Percentiles rank a stretch among this genome's conserved stretches.
Evolutionary conservation across 176 grass and related monocot species (phyloP).

Genomic region (Guadua angustifolia): DNA sequence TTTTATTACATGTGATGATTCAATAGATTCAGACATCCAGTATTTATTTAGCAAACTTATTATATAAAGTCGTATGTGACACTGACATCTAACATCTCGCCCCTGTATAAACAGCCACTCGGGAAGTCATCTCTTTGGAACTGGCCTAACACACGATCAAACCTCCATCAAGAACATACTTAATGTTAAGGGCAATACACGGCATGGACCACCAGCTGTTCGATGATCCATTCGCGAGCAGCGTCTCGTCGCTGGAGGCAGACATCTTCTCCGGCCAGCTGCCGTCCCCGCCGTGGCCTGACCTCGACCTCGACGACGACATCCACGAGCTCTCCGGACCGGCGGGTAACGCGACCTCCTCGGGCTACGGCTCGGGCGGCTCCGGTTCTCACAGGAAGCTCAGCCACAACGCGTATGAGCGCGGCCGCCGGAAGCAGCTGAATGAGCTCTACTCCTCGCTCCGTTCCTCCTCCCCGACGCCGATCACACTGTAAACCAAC

Average conservation of each 20-base stretch:
- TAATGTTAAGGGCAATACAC: not conserved
- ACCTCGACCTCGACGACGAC: constrained; percentile 49
- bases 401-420: constrained; percentile 91
- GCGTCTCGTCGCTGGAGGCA: constrained; percentile 48
- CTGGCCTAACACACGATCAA: not conserved
- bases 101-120: constrained; percentile 44
- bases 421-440: constrained; percentile 90
- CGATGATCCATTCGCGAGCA: constrained; percentile 63
- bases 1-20: not conserved
- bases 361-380: constrained; percentile 31
- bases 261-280: constrained; percentile 55
- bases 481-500: constrained; percentile 53
- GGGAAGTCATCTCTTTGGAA: constrained; percentile 21
- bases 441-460: constrained; percentile 82
- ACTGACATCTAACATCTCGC: not conserved
- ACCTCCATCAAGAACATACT: not conserved
- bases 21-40: not conserved
- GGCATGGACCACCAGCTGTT: constrained; percentile 50
- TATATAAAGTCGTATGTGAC: constrained; percentile 23
- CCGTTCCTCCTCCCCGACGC: constrained; percentile 68
- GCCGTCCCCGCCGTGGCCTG: constrained; percentile 41
- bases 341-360: constrained; percentile 39
- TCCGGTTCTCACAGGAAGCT: constrained; percentile 60
- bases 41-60: not conserved
- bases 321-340: constrained; percentile 39